Evolutionary conservation across 2,329 filamentous ascomycete species (phyloP).

Genomic region (Claviceps humidiphila): DNA sequence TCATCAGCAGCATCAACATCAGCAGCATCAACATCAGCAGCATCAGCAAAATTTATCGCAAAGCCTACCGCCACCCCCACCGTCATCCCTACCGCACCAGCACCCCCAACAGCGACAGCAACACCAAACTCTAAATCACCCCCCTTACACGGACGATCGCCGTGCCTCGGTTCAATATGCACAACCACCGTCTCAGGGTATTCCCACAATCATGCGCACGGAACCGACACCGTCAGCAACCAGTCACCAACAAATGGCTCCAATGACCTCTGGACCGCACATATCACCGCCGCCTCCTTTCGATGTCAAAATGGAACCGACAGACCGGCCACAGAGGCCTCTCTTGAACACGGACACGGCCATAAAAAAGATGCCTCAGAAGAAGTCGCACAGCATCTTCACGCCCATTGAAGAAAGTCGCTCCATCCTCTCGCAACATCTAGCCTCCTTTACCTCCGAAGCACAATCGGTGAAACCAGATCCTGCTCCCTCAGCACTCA

Average conservation of each 20-base stretch:
- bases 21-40: not conserved
- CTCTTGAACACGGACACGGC: conserved; percentile 36
- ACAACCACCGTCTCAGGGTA: conserved; percentile 37
- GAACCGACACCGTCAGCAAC: conserved; percentile 47
- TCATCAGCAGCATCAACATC: not conserved
- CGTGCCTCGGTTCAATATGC: conserved; percentile 57
- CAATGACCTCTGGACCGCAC: conserved; percentile 29
- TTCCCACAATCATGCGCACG: conserved; percentile 31
- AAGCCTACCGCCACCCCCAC: too few relatives aligned
- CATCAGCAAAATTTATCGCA: too few relatives aligned
- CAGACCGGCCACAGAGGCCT: conserved; percentile 31
- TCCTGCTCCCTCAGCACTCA: conserved; percentile 14
- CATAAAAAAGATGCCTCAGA: conserved; percentile 54
- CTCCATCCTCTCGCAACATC: conserved; percentile 77
- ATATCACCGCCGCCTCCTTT: conserved; percentile 38
- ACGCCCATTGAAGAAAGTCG: conserved; percentile 91
- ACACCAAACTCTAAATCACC: conserved; percentile 28
- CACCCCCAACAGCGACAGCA: not conserved
- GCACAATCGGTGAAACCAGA: conserved; percentile 27
- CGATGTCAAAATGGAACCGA: conserved; percentile 34
- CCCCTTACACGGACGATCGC: conserved; percentile 64
- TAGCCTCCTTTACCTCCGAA: conserved; percentile 52
- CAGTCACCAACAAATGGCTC: conserved; percentile 30
- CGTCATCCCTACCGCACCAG: not conserved
- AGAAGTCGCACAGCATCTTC: conserved; percentile 86